These are phyloP conservation scores for Cicer pinnatifidum DNA, from an alignment of 306 rosid genomes.

Conservation along the genomic window DNA sequence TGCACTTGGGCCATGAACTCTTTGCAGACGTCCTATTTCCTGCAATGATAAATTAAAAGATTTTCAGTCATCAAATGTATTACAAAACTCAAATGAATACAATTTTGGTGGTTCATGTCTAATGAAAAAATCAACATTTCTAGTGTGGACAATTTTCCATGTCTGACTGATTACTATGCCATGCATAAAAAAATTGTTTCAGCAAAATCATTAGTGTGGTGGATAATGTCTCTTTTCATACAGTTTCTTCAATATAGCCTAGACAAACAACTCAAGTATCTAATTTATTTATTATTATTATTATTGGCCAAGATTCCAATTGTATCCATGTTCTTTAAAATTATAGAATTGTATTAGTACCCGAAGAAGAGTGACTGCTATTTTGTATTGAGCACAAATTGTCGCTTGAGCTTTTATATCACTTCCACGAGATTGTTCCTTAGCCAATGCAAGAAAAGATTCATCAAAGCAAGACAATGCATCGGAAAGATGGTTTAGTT, in stretches of 20 bases:
- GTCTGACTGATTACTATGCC: slow-evolving; percentile 5
- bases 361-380: slow-evolving; percentile 93
- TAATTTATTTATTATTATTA: neutral
- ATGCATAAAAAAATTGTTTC: slow-evolving; percentile 22
- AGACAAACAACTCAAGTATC: slow-evolving; percentile 31
- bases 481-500: slow-evolving; percentile 91
- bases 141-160: slow-evolving; percentile 1
- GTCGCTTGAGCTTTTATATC: slow-evolving; percentile 98
- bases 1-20: slow-evolving; percentile 90
- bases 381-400: slow-evolving; percentile 95
- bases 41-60: slow-evolving; percentile 41
- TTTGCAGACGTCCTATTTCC: slow-evolving; percentile 96
- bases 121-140: slow-evolving; percentile 23
- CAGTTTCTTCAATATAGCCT: slow-evolving; percentile 38
- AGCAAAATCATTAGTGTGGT: slow-evolving; percentile 23
- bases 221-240: slow-evolving; percentile 6
- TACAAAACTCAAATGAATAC: slow-evolving; percentile 13
- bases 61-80: slow-evolving; percentile 18
- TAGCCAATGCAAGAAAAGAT: slow-evolving; percentile 92
- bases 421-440: slow-evolving; percentile 94
- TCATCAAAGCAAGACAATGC: slow-evolving; percentile 95
- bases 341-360: slow-evolving; percentile 52
- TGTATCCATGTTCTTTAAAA: slow-evolving; percentile 18
- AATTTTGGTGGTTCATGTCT: slow-evolving; percentile 33
- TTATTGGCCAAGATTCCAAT: slow-evolving; percentile 14